phyloP scores from a whole-genome alignment of 2,329 filamentous ascomycete species.

The Cladosporium sp. region DNA sequence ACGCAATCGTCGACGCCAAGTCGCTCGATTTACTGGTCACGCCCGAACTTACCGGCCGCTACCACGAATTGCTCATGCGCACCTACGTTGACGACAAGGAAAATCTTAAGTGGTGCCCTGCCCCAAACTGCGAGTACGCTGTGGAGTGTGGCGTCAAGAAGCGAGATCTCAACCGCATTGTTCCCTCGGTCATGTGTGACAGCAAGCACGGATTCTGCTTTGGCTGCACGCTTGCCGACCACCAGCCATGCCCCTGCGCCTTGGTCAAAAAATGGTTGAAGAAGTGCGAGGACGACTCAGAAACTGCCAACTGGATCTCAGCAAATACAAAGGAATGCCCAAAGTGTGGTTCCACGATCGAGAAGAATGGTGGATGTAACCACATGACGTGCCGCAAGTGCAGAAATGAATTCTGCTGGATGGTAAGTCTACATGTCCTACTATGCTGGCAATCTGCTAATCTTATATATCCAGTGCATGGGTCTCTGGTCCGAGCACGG shows the following conservation, averaged over 20 bases:
- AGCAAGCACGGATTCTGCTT: constrained; percentile 93
- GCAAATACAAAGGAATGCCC: constrained; percentile 98
- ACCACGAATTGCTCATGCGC: constrained; percentile 79
- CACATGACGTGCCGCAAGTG: constrained; percentile 98
- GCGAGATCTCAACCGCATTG: constrained; percentile 77
- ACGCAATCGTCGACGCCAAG: constrained; percentile 83
- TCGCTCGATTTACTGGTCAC: constrained; percentile 74
- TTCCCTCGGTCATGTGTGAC: constrained; percentile 82
- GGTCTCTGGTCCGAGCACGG: constrained; percentile 97
- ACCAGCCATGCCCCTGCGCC: constrained; percentile 87
- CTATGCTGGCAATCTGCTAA: background rate
- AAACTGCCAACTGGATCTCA: constrained; percentile 99
- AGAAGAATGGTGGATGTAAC: constrained; percentile 98
- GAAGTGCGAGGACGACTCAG: constrained; percentile 96
- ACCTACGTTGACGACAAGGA: constrained; percentile 98
- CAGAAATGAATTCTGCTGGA: constrained; percentile 98
- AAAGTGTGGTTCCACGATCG: constrained; percentile 92
- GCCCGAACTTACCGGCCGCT: constrained; percentile 57
- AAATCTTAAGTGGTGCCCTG: constrained; percentile 93
- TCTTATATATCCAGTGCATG: constrained; percentile 62
- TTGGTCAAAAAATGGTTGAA: constrained; percentile 94
- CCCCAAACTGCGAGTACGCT: constrained; percentile 93
- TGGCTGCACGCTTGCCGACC: constrained; percentile 82
- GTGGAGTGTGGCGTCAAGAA: constrained; percentile 84
- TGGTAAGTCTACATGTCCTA: constrained; percentile 41